A percentile compares a stretch with the other conserved stretches of the same genome.
Conservation (phyloP, 495 filamentous ascomycete species). For the Neurospora terricola region DNA sequence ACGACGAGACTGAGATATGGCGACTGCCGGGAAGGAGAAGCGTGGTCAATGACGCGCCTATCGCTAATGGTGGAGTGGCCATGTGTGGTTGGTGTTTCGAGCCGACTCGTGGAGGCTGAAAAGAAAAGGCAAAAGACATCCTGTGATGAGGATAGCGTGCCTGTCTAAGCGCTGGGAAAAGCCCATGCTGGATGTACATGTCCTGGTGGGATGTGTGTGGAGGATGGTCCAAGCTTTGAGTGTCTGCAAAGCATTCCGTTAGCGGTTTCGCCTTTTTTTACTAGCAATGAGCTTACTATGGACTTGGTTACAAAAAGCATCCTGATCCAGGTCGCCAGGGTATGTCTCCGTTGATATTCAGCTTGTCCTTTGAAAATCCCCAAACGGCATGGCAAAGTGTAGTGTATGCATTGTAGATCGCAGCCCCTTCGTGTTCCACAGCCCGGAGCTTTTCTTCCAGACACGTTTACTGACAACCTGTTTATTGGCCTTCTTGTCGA, state of each 20-base stretch:
- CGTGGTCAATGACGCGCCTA: background rate
- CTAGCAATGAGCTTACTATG: background rate
- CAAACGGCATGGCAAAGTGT: background rate
- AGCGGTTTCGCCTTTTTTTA: background rate
- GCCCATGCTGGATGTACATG: background rate
- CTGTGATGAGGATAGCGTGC: background rate
- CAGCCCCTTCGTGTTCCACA: background rate
- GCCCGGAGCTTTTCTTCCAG: background rate
- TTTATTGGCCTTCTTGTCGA: background rate
- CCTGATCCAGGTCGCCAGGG: background rate
- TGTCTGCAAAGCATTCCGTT: background rate
- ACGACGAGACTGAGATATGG: background rate
- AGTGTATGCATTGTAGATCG: background rate
- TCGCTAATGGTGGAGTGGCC: background rate
- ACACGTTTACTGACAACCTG: background rate
- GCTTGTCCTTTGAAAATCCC: background rate
- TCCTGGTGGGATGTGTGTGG: background rate
- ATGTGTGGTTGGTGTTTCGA: background rate
- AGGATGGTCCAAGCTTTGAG: background rate
- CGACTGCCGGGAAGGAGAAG: background rate
- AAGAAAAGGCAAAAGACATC: background rate
- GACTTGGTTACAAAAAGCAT: background rate
- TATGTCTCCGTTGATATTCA: background rate
- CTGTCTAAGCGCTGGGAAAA: background rate
- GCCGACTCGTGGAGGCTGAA: background rate